Conservation (phyloP, 2,329 filamentous ascomycete genomes). For the Stagonosporopsis rhizophila region DNA sequence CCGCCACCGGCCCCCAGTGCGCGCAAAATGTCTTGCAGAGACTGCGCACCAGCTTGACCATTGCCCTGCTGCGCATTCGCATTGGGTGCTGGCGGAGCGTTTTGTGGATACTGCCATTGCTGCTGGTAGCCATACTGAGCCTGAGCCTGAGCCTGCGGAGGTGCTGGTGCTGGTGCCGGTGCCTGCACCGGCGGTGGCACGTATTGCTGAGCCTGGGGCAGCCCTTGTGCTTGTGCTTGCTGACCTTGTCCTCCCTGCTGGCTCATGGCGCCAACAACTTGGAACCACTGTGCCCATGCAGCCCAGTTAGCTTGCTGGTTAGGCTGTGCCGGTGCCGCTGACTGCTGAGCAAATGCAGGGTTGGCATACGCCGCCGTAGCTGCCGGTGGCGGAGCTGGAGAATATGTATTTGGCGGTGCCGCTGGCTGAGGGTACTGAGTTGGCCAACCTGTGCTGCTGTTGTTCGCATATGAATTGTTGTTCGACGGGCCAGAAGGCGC, state of each 20-base stretch:
- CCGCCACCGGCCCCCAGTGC: constrained; percentile 32
- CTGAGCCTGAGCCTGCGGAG: constrained; percentile 32
- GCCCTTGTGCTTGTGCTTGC: constrained; percentile 25
- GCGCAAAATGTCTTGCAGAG: constrained; percentile 43
- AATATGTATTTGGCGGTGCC: constrained; percentile 20
- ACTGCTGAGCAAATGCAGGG: constrained; percentile 26
- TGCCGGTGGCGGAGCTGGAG: constrained; percentile 27
- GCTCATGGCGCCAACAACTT: constrained; percentile 35
- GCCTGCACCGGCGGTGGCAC: constrained; percentile 27
- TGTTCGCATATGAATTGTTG: constrained; percentile 31
- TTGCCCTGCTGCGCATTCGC: constrained; percentile 26
- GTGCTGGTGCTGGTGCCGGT: constrained; percentile 23
- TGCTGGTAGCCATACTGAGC: constrained; percentile 35
- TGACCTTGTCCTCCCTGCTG: constrained; percentile 31
- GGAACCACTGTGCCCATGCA: constrained; percentile 40
- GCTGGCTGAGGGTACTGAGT: constrained; percentile 30
- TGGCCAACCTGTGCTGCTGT: constrained; percentile 30
- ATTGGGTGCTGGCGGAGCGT: constrained; percentile 28
- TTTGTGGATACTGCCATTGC: constrained; percentile 34
- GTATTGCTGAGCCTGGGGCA: constrained; percentile 25
- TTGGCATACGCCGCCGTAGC: constrained; percentile 25
- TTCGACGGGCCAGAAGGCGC: constrained; percentile 29
- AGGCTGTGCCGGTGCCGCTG: constrained; percentile 5
- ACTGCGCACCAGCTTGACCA: constrained; percentile 32
- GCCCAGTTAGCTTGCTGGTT: constrained; percentile 37